Percentiles rank a stretch among this genome's conserved stretches.
Evolutionary conservation across 768 basidiomycete genomes (phyloP).

Genomic region (Phaeotremella skinneri): DNA sequence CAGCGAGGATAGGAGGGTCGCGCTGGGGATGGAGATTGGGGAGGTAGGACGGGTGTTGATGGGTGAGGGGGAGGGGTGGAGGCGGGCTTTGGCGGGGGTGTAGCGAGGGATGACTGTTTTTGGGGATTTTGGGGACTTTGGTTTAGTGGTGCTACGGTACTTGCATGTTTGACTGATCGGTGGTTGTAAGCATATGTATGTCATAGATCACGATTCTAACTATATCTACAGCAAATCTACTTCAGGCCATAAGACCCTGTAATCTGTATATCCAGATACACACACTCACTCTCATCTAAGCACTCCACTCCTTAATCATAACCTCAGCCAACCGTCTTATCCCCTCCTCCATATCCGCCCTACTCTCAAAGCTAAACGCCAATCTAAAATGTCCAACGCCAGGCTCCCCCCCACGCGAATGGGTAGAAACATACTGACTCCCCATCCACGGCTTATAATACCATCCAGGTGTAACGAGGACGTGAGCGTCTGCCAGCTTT

Average conservation of each 20-base stretch:
- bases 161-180: too few species aligned
- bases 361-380: constrained; percentile 11
- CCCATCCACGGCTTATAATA: constrained; percentile 15
- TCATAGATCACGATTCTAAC: too few species aligned
- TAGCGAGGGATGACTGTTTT: constrained; percentile 10
- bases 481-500: constrained; percentile 5
- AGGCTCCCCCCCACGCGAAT: constrained; percentile 3
- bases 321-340: constrained; percentile 4
- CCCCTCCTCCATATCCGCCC: constrained; percentile 11
- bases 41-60: constrained; percentile 84
- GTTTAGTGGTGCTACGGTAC: too few species aligned
- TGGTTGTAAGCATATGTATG: too few species aligned
- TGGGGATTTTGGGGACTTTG: too few species aligned
- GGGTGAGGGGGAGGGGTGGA: constrained; percentile 63
- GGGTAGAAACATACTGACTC: neutral
- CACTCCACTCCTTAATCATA: constrained; percentile 2
- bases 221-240: too few species aligned
- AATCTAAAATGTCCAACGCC: constrained; percentile 14
- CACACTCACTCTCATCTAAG: too few species aligned
- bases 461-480: constrained; percentile 15
- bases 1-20: constrained; percentile 65
- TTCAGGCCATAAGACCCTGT: too few species aligned
- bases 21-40: constrained; percentile 76
- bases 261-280: too few species aligned
- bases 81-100: constrained; percentile 50